Conservation (phyloP, 345 rosid genomes). For the Punica granatum region DNA sequence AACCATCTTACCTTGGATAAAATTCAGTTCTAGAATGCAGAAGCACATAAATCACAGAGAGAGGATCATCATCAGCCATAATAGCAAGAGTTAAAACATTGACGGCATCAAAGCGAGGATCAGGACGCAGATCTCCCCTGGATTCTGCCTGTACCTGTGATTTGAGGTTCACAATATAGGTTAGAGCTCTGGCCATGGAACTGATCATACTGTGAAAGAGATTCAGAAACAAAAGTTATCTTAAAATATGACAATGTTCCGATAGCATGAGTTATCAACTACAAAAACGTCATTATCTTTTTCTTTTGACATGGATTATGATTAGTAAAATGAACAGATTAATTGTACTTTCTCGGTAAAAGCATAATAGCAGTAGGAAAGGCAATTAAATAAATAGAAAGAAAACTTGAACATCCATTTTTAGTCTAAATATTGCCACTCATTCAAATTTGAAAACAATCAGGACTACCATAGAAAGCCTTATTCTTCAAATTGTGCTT, state of each 20-base stretch:
- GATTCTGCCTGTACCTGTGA: slow-evolving; percentile 77
- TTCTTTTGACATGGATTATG: not conserved
- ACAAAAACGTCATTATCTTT: not conserved
- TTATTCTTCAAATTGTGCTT: not conserved
- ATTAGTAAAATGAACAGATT: not conserved
- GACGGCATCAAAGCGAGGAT: slow-evolving; percentile 85
- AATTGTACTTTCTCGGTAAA: not conserved
- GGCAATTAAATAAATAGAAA: not conserved
- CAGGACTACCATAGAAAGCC: not conserved
- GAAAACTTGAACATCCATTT: not conserved
- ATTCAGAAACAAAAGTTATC: not conserved
- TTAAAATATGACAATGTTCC: not conserved
- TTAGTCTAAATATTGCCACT: not conserved
- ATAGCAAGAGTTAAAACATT: slow-evolving; percentile 56
- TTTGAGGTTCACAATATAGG: not conserved
- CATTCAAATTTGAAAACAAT: not conserved
- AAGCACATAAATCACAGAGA: slow-evolving; percentile 45
- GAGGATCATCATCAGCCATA: slow-evolving; percentile 53
- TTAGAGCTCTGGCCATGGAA: not conserved
- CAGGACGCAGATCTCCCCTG: slow-evolving; percentile 80
- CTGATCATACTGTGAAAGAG: not conserved
- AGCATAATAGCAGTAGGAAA: not conserved
- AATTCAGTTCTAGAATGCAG: slow-evolving; percentile 34
- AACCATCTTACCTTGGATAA: slow-evolving; percentile 38
- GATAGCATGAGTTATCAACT: not conserved